Base-by-base conservation (phyloP, 805 yeast species). In the Cephaloascus fragrans region DNA sequence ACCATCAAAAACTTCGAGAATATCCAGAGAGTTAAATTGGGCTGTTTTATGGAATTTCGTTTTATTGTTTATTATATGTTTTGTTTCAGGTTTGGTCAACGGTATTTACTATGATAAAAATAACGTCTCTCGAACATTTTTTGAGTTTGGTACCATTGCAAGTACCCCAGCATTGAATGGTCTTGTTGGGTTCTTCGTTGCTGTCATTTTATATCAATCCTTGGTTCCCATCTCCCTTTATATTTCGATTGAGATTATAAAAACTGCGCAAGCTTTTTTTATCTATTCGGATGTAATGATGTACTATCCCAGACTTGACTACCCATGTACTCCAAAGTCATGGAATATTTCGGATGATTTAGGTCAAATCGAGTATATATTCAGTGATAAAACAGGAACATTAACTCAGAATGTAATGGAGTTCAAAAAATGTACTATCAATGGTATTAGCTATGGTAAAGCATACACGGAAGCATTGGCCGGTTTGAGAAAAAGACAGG, bases 271-370 rank as follows among this genome's bases (percentile, higher is more conserved):
- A 52, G 90, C 89, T 0, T 79, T 67, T 45, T 83, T 83, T 61
- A 84, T 83, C 45, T 80, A 72, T 55, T 71, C 82, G 2, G 94
- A 83, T 55, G 61, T 69, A 19, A 67, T 73, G 42, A 77, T 83
- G 81, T 84, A 83, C 52, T 80, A 83, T 49, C 78, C 70, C 38
- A 69, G 58, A 40, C 60, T 81, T 36, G 88, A 84, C 56, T 80
- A 75, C 51, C 88, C 90, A 0, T 82, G 90, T 55, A 71, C 78
- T 1, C 90, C 94, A 2, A 82, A 83, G 49, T 73, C 89, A 1
- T 83, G 94, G 94, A 78, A 78, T 44, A 80, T 83, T 35, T 80
- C 88, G 4, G 94, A 83, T 58, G 94, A 83, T 56, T 67, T 83
- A 45, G 94, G 94, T 16, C 94, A 83, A 55, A 79, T 83, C 43